Evolutionary conservation across 2,329 filamentous ascomycete species (phyloP).

Genomic region (Talaromyces sp.): DNA sequence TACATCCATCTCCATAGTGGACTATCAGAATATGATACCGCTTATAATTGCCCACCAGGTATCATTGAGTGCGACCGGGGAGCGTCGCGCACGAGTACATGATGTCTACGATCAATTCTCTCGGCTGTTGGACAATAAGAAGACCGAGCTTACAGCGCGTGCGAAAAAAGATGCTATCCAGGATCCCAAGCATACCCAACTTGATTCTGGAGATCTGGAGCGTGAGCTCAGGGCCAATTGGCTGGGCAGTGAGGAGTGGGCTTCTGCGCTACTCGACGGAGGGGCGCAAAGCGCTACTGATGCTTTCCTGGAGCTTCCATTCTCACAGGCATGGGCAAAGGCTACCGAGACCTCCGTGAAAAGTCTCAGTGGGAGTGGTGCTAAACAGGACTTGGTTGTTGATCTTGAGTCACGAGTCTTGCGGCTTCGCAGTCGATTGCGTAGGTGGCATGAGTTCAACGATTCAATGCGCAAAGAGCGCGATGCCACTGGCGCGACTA

Average conservation of each 20-base stretch:
- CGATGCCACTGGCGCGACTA: neutral
- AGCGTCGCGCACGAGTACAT: slow-evolving; percentile 62
- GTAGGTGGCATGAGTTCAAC: slow-evolving; percentile 73
- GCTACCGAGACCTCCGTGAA: slow-evolving; percentile 61
- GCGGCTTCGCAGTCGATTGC: slow-evolving; percentile 68
- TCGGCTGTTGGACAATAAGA: slow-evolving; percentile 65
- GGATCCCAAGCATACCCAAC: slow-evolving; percentile 32
- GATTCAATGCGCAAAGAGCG: slow-evolving; percentile 34
- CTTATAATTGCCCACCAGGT: slow-evolving; percentile 74
- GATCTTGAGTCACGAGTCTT: slow-evolving; percentile 71
- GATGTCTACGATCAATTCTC: slow-evolving; percentile 66
- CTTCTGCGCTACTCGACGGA: slow-evolving; percentile 70
- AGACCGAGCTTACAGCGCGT: slow-evolving; percentile 53
- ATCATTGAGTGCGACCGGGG: slow-evolving; percentile 63
- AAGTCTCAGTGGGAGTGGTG: slow-evolving; percentile 34
- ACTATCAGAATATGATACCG: slow-evolving; percentile 55
- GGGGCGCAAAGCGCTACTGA: slow-evolving; percentile 62
- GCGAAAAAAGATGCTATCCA: slow-evolving; percentile 30
- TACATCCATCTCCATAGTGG: slow-evolving; percentile 30
- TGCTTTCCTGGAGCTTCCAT: slow-evolving; percentile 66
- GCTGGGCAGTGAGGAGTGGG: slow-evolving; percentile 76
- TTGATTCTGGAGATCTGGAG: slow-evolving; percentile 39
- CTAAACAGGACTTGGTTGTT: slow-evolving; percentile 54
- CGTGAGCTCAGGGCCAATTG: slow-evolving; percentile 70
- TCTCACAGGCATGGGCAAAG: slow-evolving; percentile 71